These are phyloP conservation scores for Teratosphaeria destructans DNA, from an alignment of 2,329 filamentous ascomycete genomes.

Conservation along the genomic window DNA sequence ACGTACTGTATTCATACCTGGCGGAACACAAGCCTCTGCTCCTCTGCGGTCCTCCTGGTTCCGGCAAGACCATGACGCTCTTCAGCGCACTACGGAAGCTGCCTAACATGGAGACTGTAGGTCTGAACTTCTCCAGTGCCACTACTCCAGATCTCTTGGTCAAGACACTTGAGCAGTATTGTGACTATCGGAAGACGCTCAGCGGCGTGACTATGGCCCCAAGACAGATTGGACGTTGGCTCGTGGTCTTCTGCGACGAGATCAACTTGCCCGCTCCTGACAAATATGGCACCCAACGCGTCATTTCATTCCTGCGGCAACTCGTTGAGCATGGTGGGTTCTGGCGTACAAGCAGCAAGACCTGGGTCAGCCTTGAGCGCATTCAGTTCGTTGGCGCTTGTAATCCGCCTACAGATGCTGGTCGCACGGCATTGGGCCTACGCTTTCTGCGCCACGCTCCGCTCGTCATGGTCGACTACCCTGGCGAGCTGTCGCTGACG, in stretches of 20 bases:
- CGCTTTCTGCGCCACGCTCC: constrained; percentile 93
- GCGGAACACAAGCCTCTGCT: constrained; percentile 96
- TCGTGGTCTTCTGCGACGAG: constrained; percentile 98
- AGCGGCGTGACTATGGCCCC: constrained; percentile 93
- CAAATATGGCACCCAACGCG: constrained; percentile 92
- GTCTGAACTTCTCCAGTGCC: constrained; percentile 97
- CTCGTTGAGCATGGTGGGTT: constrained; percentile 98
- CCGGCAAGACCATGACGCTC: constrained; percentile 98
- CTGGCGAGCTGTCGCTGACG: constrained; percentile 82
- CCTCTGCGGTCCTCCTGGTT: constrained; percentile 93
- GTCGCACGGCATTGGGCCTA: constrained; percentile 85
- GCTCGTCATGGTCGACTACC: constrained; percentile 99
- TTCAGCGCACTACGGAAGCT: constrained; percentile 96
- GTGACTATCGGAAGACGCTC: constrained; percentile 97
- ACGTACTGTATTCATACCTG: constrained; percentile 98
- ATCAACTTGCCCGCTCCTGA: constrained; percentile 98
- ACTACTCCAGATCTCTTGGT: constrained; percentile 95
- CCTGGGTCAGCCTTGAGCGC: constrained; percentile 92
- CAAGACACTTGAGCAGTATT: constrained; percentile 99
- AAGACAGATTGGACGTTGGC: constrained; percentile 92
- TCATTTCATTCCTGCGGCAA: constrained; percentile 93
- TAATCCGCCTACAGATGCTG: constrained; percentile 94
- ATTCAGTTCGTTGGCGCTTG: constrained; percentile 99
- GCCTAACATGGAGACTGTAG: constrained; percentile 97
- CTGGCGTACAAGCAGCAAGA: constrained; percentile 95